Conservation (phyloP, 1,284 basidiomycete species). For the Rhizoctonia solani region DNA sequence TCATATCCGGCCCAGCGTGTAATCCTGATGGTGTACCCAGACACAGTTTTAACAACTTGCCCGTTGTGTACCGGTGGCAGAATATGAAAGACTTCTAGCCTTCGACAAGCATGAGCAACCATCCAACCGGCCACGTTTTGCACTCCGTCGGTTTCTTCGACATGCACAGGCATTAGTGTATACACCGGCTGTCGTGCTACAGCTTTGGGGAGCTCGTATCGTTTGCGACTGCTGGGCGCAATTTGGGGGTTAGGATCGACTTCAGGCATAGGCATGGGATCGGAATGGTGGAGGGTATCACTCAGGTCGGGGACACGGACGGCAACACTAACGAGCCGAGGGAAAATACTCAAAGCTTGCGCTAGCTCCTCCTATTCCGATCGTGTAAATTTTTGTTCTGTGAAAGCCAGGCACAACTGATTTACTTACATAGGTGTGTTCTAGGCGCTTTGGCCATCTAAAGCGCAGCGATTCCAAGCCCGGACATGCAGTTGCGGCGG, state of each 20-base stretch:
- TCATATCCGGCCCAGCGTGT: slow-evolving; percentile 31
- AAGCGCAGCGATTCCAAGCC: slow-evolving; percentile 27
- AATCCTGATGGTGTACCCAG: slow-evolving; percentile 25
- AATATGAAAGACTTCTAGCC: slow-evolving; percentile 27
- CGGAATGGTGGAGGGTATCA: slow-evolving; percentile 23
- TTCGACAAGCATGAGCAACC: slow-evolving; percentile 27
- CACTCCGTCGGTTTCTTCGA: slow-evolving; percentile 19
- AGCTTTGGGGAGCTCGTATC: slow-evolving; percentile 13
- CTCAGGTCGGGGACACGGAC: slow-evolving; percentile 29
- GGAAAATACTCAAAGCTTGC: slow-evolving; percentile 11
- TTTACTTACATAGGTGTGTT: slow-evolving; percentile 13
- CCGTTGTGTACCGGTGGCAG: slow-evolving; percentile 10
- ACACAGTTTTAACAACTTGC: slow-evolving; percentile 14
- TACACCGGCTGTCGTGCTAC: background rate
- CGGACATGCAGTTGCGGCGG: slow-evolving; percentile 15
- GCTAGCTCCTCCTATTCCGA: slow-evolving; percentile 17
- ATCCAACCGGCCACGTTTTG: slow-evolving; percentile 29
- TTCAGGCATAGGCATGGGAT: slow-evolving; percentile 14
- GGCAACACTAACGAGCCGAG: slow-evolving; percentile 5
- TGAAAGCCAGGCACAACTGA: background rate
- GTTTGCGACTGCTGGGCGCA: slow-evolving; percentile 5
- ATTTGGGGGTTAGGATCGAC: slow-evolving; percentile 28
- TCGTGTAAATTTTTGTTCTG: background rate
- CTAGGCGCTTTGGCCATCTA: slow-evolving; percentile 22
- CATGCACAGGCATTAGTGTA: slow-evolving; percentile 15